Evolutionary conservation across 441 rosid genomes (phyloP).

Genomic region (Omphalea diandra): DNA sequence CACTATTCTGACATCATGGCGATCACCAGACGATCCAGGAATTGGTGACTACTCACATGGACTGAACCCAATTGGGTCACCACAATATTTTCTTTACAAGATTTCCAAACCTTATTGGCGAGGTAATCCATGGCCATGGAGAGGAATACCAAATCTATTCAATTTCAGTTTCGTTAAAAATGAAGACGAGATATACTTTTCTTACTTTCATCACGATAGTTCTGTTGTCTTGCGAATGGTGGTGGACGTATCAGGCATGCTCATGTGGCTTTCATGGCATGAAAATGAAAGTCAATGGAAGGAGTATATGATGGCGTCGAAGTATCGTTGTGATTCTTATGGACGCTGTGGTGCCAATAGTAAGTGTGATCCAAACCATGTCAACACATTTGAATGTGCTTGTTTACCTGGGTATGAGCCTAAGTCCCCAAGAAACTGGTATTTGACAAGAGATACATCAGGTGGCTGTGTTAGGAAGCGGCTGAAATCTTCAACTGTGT

Average conservation of each 20-base stretch:
- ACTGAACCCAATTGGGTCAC: too few species aligned
- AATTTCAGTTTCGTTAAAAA: conserved; percentile 11
- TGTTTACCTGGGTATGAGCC: conserved; percentile 37
- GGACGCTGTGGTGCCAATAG: conserved; percentile 38
- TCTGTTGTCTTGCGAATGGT: conserved; percentile 17
- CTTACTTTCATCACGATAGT: background rate
- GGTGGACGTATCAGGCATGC: conserved; percentile 7
- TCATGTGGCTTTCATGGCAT: conserved; percentile 20
- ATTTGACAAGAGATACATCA: conserved; percentile 16
- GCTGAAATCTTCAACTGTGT: conserved; percentile 1
- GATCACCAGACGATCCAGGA: too few species aligned
- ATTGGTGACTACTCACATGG: too few species aligned
- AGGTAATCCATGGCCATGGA: conserved; percentile 21
- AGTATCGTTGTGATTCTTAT: conserved; percentile 28
- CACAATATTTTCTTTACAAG: conserved; percentile 21
- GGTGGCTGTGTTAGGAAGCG: conserved; percentile 32
- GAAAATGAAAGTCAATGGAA: conserved; percentile 24
- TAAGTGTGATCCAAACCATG: background rate
- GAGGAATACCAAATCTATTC: background rate
- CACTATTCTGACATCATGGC: too few species aligned
- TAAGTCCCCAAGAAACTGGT: background rate
- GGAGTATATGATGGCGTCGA: conserved; percentile 5
- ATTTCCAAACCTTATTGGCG: conserved; percentile 16
- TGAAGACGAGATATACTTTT: conserved; percentile 20
- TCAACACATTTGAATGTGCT: conserved; percentile 17